Base-by-base conservation (phyloP, 148 eudicot species). In the Silene latifolia region DNA sequence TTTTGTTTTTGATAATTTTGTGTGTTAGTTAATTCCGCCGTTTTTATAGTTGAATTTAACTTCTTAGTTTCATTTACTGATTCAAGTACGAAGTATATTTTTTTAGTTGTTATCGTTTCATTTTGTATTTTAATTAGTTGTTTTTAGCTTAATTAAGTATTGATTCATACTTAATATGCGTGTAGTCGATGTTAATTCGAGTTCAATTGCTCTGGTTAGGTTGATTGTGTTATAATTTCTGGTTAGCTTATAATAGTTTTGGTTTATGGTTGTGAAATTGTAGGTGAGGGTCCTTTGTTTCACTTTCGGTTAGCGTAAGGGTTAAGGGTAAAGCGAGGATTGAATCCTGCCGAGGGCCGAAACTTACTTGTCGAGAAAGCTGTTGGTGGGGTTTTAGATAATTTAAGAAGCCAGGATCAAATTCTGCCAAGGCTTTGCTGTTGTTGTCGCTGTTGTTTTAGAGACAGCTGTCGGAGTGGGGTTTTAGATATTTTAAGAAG, bases 201-300 rank as follows among this genome's bases (percentile, higher is more conserved):
- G 15, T 5, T 35, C 9, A 67, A 42, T 51, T 67, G 71, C 21
- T 44, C 3, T 0, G 11, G 10, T 19, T 44, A 19, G 71, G 4
- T 19, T 67, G 14, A 21, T 19, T 51, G 3, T 51, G 56, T 67
- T 67, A 10, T 67, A 11, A 20, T 44, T 11, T 0, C 11, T 67
- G 25, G 17, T 0, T 46, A 42, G 70, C 19, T 5, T 35, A 20
- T 66, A 0, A 0, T 66, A 0, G 5, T 39, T 39, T 39, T 39
- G 44, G 69, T 17, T 3, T 67, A 39, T 67, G 54, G 24, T 46
- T 67, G 54, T 44, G 54, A 0, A 67, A 44, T 67, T 42, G 71
- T 44, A 67, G 71, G 71, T 20, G 71, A 67, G 24, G 69, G 12
- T 39, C 69, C 39, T 27, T 66, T 2, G 48, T 66, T 66, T 66